Evolutionary conservation across 441 rosid species (phyloP).

Genomic region (Pelargonium australe): DNA sequence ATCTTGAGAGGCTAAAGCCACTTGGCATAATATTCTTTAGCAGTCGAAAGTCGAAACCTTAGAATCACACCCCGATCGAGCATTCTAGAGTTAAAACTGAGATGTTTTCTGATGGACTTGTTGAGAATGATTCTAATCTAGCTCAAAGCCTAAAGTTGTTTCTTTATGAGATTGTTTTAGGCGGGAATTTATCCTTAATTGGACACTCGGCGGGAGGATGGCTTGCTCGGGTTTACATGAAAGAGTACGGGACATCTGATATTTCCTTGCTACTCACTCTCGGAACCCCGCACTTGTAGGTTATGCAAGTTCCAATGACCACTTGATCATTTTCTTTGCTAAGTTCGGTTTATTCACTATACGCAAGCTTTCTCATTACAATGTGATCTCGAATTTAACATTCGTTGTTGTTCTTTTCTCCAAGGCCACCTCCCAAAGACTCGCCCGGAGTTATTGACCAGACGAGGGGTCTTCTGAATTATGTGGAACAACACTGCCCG

Average conservation of each 20-base stretch:
- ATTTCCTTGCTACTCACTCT: conserved; percentile 75
- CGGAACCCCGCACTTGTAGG: conserved; percentile 96
- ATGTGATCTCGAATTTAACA: not conserved
- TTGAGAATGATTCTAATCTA: no score
- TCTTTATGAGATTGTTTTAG: conserved; percentile 22
- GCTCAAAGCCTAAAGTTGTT: no score
- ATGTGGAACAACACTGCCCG: conserved; percentile 58
- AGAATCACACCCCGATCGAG: no score
- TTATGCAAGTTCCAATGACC: conserved; percentile 14
- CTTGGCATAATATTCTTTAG: no score
- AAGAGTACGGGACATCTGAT: conserved; percentile 58
- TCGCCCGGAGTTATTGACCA: conserved; percentile 75
- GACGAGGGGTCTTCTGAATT: conserved; percentile 83
- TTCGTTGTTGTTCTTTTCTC: conserved; percentile 14
- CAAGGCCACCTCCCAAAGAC: conserved; percentile 89
- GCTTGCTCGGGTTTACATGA: conserved; percentile 90
- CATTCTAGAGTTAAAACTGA: no score
- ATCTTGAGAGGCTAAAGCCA: no score
- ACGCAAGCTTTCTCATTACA: not conserved
- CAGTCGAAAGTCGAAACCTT: no score
- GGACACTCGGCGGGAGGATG: conserved; percentile 98
- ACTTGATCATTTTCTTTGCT: not conserved
- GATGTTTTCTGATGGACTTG: no score
- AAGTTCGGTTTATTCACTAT: not conserved
- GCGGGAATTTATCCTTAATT: conserved; percentile 58